Base-by-base conservation (phyloP, 257 asterid species). In the Euphrasia confusa region DNA sequence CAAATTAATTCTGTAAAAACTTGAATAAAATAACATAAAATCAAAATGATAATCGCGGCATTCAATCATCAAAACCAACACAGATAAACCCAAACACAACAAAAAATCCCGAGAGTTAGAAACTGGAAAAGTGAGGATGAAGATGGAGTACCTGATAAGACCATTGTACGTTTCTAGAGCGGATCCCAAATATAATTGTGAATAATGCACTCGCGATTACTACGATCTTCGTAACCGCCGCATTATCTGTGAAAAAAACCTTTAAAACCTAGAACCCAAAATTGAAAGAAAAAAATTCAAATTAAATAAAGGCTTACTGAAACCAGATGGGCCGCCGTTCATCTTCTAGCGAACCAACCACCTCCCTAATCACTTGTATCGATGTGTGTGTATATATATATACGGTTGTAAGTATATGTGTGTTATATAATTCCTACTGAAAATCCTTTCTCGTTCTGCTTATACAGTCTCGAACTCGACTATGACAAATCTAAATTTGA, bases 111-210 rank as follows among this genome's bases (percentile, higher is more conserved):
- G 24, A 21, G 24, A 21, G 1, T 21, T 21, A 21, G 24, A 21
- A 21, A 21, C 24, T 21, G 24, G 24, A 21, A 21, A 21, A 21
- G 24, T 21, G 26, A 58, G 14, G 27, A 53, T 64, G 7, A 64
- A 7, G 58, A 1, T 1, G 17, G 45, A 28, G 64, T 60, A 93
- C 99, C 94, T 82, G 86, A 78, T 85, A 84, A 58, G 99, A 83
- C 94, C 89, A 87, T 64, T 76, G 83, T 32, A 81, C 76, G 47
- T 83, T 88, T 75, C 78, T 77, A 14, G 84, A 77, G 65, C 95
- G 97, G 80, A 90, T 84, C 82, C 99, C 99, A 77, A 89, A 85
- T 53, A 87, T 10, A 60, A 93, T 71, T 37, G 99, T 87, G 80
- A 93, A 90, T 60, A 93, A 87, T 67, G 83, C 87, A 78, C 81